phyloP scores from a whole-genome alignment of 257 asterid genomes.

The Gardenia jasminoides region DNA sequence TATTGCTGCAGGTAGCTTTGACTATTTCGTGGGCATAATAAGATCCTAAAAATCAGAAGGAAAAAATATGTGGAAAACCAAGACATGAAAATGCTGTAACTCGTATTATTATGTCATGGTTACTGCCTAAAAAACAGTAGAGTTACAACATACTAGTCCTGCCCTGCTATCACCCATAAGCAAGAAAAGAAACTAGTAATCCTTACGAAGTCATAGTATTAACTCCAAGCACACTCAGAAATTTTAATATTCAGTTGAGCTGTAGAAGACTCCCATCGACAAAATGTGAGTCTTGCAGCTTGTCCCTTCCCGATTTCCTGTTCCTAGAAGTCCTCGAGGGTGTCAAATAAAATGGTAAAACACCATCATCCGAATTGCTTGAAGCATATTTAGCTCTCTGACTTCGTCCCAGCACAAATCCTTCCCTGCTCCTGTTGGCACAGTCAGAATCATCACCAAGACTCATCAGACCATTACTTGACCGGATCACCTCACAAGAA shows the following conservation, averaged over 20 bases:
- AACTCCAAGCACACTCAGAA: slow-evolving; percentile 18
- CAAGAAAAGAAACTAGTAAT: slow-evolving; percentile 20
- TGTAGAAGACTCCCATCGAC: slow-evolving; percentile 35
- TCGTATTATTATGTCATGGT: slow-evolving; percentile 14
- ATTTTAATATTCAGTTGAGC: slow-evolving; percentile 34
- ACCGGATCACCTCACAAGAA: slow-evolving; percentile 44
- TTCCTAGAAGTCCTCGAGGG: slow-evolving; percentile 67
- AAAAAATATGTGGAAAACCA: not conserved
- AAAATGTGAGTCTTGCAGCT: slow-evolving; percentile 40
- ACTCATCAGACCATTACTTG: slow-evolving; percentile 50
- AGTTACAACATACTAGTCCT: slow-evolving; percentile 7
- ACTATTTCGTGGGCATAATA: not conserved
- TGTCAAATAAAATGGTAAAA: slow-evolving; percentile 68
- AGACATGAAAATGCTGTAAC: not conserved
- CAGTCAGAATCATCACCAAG: slow-evolving; percentile 41
- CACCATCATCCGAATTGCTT: slow-evolving; percentile 42
- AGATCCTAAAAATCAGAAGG: not conserved
- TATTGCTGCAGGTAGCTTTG: not conserved
- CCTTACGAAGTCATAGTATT: slow-evolving; percentile 20
- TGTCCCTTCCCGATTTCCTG: slow-evolving; percentile 46
- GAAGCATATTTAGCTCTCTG: slow-evolving; percentile 36
- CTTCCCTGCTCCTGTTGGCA: slow-evolving; percentile 40
- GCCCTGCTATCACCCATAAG: not conserved
- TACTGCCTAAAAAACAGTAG: slow-evolving; percentile 7
- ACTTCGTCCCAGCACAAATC: slow-evolving; percentile 46